Conservation (phyloP, 306 rosid species). For the Hippophae gyantsensis region DNA sequence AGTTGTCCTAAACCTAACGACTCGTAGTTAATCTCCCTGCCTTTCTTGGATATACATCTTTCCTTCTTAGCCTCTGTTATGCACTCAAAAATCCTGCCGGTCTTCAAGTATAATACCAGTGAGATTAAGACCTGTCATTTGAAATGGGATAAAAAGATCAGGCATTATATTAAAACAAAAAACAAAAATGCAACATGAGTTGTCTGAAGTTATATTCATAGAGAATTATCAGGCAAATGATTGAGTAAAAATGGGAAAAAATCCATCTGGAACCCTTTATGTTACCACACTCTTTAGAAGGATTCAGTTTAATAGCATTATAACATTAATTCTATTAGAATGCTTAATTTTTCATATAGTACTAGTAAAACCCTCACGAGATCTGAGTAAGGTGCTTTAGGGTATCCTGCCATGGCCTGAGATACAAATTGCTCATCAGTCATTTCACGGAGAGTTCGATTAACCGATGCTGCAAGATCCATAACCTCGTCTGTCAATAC, state of each 20-base stretch:
- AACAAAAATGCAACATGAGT: not conserved
- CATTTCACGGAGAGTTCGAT: constrained; percentile 44
- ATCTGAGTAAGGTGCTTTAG: constrained; percentile 74
- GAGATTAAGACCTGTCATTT: constrained; percentile 67
- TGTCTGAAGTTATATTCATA: not conserved
- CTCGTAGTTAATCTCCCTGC: constrained; percentile 40
- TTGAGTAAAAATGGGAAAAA: not conserved
- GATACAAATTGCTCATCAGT: constrained; percentile 56
- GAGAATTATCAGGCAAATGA: constrained; percentile 11
- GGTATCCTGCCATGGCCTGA: constrained; percentile 59
- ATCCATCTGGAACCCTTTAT: not conserved
- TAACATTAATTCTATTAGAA: not conserved
- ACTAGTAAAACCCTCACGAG: constrained; percentile 30
- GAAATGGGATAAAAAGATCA: not conserved
- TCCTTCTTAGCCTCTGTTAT: constrained; percentile 16
- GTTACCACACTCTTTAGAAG: not conserved
- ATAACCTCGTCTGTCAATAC: constrained; percentile 35
- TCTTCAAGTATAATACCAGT: constrained; percentile 42
- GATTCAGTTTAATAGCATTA: not conserved
- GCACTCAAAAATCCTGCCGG: constrained; percentile 43
- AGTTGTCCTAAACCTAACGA: constrained; percentile 41
- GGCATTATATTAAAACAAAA: not conserved
- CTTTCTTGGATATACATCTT: constrained; percentile 39
- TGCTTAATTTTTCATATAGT: not conserved
- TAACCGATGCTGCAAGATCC: constrained; percentile 51